Conservation (phyloP, 1,139 yeast genomes). For the Hyphopichia buzzinii region DNA sequence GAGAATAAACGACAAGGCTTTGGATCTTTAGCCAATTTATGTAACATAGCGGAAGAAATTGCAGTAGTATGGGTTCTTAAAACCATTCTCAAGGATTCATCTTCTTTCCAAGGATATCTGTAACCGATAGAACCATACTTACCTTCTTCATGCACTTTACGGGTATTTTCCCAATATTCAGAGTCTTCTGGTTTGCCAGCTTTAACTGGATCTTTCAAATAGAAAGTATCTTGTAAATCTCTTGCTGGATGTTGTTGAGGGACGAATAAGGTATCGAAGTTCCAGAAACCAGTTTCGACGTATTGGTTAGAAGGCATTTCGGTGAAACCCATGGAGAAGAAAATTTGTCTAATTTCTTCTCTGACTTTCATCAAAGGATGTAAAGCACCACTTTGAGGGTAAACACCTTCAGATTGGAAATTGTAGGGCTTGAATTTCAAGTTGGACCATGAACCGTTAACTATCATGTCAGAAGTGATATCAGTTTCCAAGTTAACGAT, state of each 20-base stretch:
- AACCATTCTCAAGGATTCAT: slow-evolving; percentile 86
- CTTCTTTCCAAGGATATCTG: slow-evolving; percentile 95
- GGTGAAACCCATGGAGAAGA: slow-evolving; percentile 95
- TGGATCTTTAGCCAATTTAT: slow-evolving; percentile 84
- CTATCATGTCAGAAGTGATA: slow-evolving; percentile 87
- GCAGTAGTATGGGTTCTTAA: slow-evolving; percentile 98
- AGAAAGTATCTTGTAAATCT: slow-evolving; percentile 97
- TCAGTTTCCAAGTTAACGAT: slow-evolving; percentile 87
- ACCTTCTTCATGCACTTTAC: slow-evolving; percentile 84
- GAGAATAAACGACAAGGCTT: slow-evolving; percentile 90
- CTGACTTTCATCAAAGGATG: slow-evolving; percentile 96
- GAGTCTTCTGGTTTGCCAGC: slow-evolving; percentile 83
- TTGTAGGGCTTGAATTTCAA: slow-evolving; percentile 92
- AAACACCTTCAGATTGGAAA: slow-evolving; percentile 91
- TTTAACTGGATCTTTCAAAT: slow-evolving; percentile 83
- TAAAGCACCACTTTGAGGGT: slow-evolving; percentile 85
- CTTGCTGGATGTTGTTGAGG: slow-evolving; percentile 99
- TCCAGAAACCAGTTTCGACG: slow-evolving; percentile 99
- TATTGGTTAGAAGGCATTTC: slow-evolving; percentile 99
- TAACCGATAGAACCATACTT: slow-evolving; percentile 95
- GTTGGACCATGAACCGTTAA: slow-evolving; percentile 75
- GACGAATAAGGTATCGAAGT: slow-evolving; percentile 90
- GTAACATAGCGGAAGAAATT: slow-evolving; percentile 83
- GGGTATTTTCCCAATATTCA: slow-evolving; percentile 72
- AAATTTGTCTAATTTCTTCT: slow-evolving; percentile 96